Base-by-base conservation (phyloP, 1,284 basidiomycete species). In the Boletus hoseneyae region DNA sequence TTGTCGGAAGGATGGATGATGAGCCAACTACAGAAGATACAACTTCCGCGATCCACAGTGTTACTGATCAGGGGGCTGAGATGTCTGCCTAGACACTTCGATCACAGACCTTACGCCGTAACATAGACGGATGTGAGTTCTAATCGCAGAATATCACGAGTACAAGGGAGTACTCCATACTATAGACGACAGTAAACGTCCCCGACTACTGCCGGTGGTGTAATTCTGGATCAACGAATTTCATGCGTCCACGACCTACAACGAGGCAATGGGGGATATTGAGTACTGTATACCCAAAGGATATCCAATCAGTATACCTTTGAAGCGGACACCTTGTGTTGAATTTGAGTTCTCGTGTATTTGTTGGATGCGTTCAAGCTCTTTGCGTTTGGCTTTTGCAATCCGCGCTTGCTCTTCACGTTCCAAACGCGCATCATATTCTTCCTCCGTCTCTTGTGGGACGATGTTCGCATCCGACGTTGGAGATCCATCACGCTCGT, bases 361-460 rank as follows among this genome's bases (percentile, higher is more conserved):
- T 46, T 69, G 65, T 52, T 74, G 77, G 39, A 85, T 62, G 40
- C 73, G 67, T 54, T 78, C 74, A 29, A 87, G 62, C 51, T 83
- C 77, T 38, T 61, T 67, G 54, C 66, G 73, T 47, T 72, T 73
- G 29, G 69, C 73, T 6, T 66, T 71, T 54, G 75, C 81, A 0
- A 79, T 55, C 25, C 84, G 70, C 57, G 84, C 82, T 25, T 75
- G 76, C 65, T 88, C 85, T 63, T 89, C 87, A 32, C 82, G 71
- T 60, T 87, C 86, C 39, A 88, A 61, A 36, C 86, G 70, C 0
- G 80, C 80, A 61, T 87, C 87, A 57, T 87, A 86, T 61, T 88
- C 85, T 62, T 83, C 78, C 57, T 74, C 77, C 11, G 77, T 82
- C 59, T 77, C 76, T 47, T 60, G 51, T 27, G 46, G 46, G 25